Evolutionary conservation across 345 rosid species (phyloP).

Genomic region (Psidium friedrichsthalianum): DNA sequence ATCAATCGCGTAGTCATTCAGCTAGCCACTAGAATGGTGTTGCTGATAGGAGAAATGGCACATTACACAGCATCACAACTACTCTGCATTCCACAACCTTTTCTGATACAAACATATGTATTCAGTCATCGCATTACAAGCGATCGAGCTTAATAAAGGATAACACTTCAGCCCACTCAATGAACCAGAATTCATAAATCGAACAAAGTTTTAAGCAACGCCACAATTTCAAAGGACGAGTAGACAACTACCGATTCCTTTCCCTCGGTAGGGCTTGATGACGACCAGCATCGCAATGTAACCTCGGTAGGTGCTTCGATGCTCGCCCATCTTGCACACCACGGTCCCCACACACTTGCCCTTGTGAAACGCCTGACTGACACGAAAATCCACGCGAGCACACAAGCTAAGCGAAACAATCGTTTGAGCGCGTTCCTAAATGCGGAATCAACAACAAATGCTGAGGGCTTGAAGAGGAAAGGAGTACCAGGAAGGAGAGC

Average conservation of each 20-base stretch:
- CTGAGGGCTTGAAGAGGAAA: background rate
- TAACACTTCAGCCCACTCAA: background rate
- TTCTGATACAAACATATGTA: background rate
- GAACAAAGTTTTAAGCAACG: background rate
- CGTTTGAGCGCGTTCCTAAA: background rate
- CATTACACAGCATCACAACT: background rate
- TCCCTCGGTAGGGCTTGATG: slow-evolving; percentile 81
- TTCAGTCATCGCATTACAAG: background rate
- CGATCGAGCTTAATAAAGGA: background rate
- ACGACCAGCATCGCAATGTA: slow-evolving; percentile 96
- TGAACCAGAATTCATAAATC: background rate
- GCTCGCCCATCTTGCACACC: slow-evolving; percentile 97
- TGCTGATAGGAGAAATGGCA: too few relatives aligned
- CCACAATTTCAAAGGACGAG: background rate
- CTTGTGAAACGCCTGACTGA: slow-evolving; percentile 65
- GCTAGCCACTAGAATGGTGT: too few relatives aligned
- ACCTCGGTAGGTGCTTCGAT: slow-evolving; percentile 73
- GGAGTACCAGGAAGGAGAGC: slow-evolving; percentile 70
- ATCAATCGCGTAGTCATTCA: background rate
- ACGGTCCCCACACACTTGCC: slow-evolving; percentile 88
- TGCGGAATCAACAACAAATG: background rate
- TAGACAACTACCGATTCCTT: slow-evolving; percentile 52
- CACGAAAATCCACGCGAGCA: background rate
- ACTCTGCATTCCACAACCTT: background rate
- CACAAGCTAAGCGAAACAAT: background rate